These are phyloP conservation scores for Dendrobium catenatum DNA, from an alignment of 106 monocot genomes.

Conservation along the genomic window DNA sequence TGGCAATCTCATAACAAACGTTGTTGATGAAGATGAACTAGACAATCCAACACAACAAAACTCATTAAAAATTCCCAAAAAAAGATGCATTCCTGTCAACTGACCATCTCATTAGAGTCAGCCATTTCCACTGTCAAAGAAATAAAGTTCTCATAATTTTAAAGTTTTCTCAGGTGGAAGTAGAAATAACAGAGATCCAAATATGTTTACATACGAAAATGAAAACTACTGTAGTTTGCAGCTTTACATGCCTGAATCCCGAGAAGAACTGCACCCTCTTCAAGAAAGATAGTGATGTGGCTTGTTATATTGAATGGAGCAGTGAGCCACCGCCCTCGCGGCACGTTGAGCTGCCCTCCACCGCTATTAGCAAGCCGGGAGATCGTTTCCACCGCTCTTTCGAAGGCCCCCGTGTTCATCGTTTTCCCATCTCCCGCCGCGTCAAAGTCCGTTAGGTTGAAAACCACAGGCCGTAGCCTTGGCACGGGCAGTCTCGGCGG, in stretches of 20 bases:
- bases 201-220: background rate
- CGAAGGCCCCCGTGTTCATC: constrained; percentile 48
- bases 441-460: constrained; percentile 34
- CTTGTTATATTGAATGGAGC: constrained; percentile 72
- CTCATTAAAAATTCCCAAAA: too few species aligned
- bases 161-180: background rate
- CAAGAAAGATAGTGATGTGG: constrained; percentile 69
- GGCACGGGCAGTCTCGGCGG: constrained; percentile 9
- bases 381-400: constrained; percentile 44
- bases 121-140: background rate
- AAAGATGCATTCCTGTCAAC: too few species aligned
- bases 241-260: constrained; percentile 38
- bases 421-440: constrained; percentile 37
- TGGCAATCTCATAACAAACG: too few species aligned
- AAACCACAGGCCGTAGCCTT: constrained; percentile 24
- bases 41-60: too few species aligned
- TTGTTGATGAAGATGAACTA: too few species aligned
- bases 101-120: too few species aligned
- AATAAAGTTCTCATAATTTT: background rate
- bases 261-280: constrained; percentile 54
- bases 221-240: background rate
- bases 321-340: constrained; percentile 54
- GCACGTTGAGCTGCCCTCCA: constrained; percentile 66
- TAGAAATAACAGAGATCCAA: background rate
- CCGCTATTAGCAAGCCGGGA: constrained; percentile 23